Base-by-base conservation (phyloP, 2,329 filamentous ascomycete species). In the Geosmithia flava region DNA sequence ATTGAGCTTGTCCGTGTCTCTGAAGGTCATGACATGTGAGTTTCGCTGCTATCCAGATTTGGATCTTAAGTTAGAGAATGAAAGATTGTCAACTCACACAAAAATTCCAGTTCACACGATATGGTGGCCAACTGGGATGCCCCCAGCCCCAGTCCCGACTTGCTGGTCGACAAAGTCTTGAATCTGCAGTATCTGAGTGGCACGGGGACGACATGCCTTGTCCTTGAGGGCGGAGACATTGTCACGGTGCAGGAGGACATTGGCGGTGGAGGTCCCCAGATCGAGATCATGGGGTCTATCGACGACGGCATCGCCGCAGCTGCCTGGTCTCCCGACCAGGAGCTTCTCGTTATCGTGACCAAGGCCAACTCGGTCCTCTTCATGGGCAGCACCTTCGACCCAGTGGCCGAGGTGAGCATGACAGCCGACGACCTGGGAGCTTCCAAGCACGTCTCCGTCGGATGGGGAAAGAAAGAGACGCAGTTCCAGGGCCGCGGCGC, bases 401-500 rank as follows among this genome's bases (percentile, higher is more conserved):
- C 83, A 49, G 80, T 95, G 42, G 79, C 85, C 33, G 85, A 90
- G 63, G 75, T 86, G 47, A 69, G 74, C 33, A 80, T 97, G 63
- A 79, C 77, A 0, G 62, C 71, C 0, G 87, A 90, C 43, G 91
- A 95, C 64, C 76, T 95, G 53, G 85, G 85, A 56, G 79, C 81
- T n/a, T 97, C 85, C 23, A 93, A 84, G 62, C 90, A 96, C 69
- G 93, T 96, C 49, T 94, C 89, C 19, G 91, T 98, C 20, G 93
- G 93, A 46, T 98, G 93, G 93, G 93, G 93, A 51, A 97, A 97
- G 70, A 88, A 86, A 61, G 93, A 98, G 67, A 98, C 93, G 0
- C 93, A 98, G 63, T 98, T 98, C 63, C 87, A 96, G 60, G 93
- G 93, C 46, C 88, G 87, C 58, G 81, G 90, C 52, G 91, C 90